phyloP scores from a whole-genome alignment of 257 asterid genomes.

The Schizonepeta tenuifolia region DNA sequence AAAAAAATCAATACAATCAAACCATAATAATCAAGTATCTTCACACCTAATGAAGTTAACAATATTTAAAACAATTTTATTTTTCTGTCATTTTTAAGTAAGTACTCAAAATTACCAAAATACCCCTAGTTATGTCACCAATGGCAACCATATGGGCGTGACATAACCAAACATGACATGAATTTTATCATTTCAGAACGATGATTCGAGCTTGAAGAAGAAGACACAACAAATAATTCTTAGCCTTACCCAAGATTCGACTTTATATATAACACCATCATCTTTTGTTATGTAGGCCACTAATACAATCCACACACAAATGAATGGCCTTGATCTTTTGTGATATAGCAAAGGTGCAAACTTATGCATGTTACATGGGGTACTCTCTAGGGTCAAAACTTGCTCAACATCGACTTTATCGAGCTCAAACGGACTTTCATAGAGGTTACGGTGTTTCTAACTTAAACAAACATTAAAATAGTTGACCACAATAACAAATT shows the following conservation, averaged over 20 bases:
- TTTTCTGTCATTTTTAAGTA: too few species aligned
- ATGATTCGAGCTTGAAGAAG: not conserved
- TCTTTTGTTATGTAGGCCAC: not conserved
- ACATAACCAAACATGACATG: too few species aligned
- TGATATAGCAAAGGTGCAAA: not conserved
- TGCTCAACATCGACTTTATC: not conserved
- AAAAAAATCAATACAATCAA: too few species aligned
- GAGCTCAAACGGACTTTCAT: not conserved
- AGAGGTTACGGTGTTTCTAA: too few species aligned
- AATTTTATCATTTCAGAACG: too few species aligned
- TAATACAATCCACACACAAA: not conserved
- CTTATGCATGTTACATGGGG: slow-evolving; percentile 6
- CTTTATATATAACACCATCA: not conserved
- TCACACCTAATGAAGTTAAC: too few species aligned
- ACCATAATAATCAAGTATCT: too few species aligned
- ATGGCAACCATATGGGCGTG: too few species aligned
- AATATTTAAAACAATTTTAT: too few species aligned
- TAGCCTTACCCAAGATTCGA: not conserved
- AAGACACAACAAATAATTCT: not conserved
- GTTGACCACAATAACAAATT: slow-evolving; percentile 1
- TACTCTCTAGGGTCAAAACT: not conserved
- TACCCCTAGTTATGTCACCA: too few species aligned
- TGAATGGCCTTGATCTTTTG: not conserved
- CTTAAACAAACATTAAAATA: not conserved
- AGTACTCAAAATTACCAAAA: too few species aligned